phyloP scores from a whole-genome alignment of 2,329 filamentous ascomycete genomes.

The Hypoxylon sp. region DNA sequence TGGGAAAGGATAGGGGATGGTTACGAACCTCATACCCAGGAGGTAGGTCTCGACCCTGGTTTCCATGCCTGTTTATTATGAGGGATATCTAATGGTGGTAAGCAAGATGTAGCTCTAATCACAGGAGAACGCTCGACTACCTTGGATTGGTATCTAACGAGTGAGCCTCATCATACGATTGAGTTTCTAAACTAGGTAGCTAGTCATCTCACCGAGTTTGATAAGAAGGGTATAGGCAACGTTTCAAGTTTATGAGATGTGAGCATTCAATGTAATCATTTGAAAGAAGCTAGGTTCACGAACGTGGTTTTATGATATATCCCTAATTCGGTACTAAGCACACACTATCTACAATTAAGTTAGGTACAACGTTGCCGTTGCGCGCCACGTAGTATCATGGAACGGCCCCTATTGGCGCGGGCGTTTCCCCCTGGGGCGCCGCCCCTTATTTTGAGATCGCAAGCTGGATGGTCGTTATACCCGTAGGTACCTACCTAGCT shows the following conservation, averaged over 20 bases:
- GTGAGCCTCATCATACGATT: constrained; percentile 13
- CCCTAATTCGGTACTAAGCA: neutral
- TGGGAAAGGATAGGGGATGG: neutral
- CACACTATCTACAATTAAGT: constrained; percentile 6
- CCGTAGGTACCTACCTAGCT: constrained; percentile 1
- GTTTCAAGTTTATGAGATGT: constrained; percentile 28
- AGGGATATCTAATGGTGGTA: neutral
- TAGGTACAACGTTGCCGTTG: constrained; percentile 35
- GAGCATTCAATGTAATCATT: neutral
- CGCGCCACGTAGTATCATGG: constrained; percentile 28
- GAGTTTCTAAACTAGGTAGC: neutral
- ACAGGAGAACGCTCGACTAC: neutral
- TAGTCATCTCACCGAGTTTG: neutral
- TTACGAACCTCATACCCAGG: neutral
- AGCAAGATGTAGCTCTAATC: neutral
- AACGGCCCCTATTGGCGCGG: constrained; percentile 8
- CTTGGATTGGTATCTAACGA: constrained; percentile 1
- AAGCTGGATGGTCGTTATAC: neutral
- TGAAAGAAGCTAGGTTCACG: neutral
- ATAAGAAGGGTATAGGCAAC: constrained; percentile 20
- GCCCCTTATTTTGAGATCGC: constrained; percentile 13
- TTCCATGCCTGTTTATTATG: neutral
- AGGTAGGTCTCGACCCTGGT: neutral
- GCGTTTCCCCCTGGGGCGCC: constrained; percentile 1
- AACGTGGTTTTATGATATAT: constrained; percentile 1